Conservation (phyloP, 192 early-diverging fungal genomes). For the Coemansia biformis region DNA sequence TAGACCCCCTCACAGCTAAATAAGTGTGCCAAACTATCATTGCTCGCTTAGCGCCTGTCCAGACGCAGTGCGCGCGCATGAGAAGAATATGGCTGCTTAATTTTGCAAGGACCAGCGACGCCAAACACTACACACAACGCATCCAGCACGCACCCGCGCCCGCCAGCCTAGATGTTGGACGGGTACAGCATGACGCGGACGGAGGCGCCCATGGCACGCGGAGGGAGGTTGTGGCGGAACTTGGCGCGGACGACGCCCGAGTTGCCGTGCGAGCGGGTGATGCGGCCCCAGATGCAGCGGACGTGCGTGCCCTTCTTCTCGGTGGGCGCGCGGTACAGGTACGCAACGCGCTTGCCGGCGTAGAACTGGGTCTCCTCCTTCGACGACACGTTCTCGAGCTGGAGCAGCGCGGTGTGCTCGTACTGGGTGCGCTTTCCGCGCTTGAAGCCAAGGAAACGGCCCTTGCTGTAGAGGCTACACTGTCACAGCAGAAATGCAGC, state of each 20-base stretch:
- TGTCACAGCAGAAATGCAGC: conserved; percentile 5
- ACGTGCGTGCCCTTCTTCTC: conserved; percentile 86
- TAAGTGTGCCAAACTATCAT: too few relatives aligned
- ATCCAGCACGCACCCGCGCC: not conserved
- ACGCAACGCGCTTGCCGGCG: conserved; percentile 97
- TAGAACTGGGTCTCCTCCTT: conserved; percentile 92
- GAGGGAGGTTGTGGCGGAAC: conserved; percentile 96
- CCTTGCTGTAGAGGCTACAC: conserved; percentile 95
- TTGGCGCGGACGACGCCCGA: conserved; percentile 94
- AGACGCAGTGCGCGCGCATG: too few relatives aligned
- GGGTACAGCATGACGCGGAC: conserved; percentile 97
- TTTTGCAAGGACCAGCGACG: conserved; percentile 1
- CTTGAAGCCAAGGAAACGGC: conserved; percentile 91
- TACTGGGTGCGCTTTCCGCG: conserved; percentile 88
- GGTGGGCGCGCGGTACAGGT: conserved; percentile 91
- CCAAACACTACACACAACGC: not conserved
- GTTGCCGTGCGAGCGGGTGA: conserved; percentile 93
- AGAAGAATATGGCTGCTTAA: not conserved
- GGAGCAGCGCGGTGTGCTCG: conserved; percentile 84
- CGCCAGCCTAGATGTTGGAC: conserved; percentile 60
- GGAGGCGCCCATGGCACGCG: conserved; percentile 85
- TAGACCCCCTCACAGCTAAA: too few relatives aligned
- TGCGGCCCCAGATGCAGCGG: conserved; percentile 96
- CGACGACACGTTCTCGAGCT: conserved; percentile 89
- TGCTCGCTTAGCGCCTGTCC: too few relatives aligned